Percentiles rank a stretch among this genome's conserved stretches.
phyloP scores from a whole-genome alignment of 805 yeast species.

The Cyberlindnera samutprakarnensis region DNA sequence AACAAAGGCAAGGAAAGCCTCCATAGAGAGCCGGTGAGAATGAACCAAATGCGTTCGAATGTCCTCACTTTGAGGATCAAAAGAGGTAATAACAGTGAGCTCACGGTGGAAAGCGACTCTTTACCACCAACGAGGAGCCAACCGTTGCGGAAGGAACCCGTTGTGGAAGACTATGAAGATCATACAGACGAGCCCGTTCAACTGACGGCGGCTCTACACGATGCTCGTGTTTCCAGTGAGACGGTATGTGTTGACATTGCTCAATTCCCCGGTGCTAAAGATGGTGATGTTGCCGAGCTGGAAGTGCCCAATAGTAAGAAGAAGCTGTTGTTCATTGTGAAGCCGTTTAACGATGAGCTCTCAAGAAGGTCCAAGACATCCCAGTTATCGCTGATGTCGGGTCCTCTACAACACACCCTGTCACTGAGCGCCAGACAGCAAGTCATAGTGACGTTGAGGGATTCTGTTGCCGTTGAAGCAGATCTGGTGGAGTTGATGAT shows the following conservation, averaged over 20 bases:
- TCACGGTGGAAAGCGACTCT: slow-evolving; percentile 18
- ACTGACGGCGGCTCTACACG: slow-evolving; percentile 44
- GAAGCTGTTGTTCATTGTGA: slow-evolving; percentile 38
- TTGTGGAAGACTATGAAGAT: slow-evolving; percentile 1
- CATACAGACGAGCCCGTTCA: slow-evolving; percentile 13
- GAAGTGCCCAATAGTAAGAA: slow-evolving; percentile 27
- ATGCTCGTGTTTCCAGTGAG: slow-evolving; percentile 46
- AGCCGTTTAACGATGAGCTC: slow-evolving; percentile 25
- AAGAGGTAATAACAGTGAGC: slow-evolving; percentile 15
- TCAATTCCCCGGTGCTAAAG: slow-evolving; percentile 52
- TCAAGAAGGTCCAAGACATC: slow-evolving; percentile 24
- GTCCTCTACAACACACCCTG: slow-evolving; percentile 49
- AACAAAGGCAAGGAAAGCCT: too few relatives aligned
- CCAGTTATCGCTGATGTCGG: slow-evolving; percentile 51
- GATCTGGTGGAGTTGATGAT: slow-evolving; percentile 78
- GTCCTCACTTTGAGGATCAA: slow-evolving; percentile 23
- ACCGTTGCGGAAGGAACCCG: too few relatives aligned
- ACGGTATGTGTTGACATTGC: slow-evolving; percentile 57
- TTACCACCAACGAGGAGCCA: slow-evolving; percentile 1
- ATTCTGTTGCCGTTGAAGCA: slow-evolving; percentile 47
- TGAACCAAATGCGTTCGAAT: slow-evolving; percentile 19
- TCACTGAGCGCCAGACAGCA: slow-evolving; percentile 62
- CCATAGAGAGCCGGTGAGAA: too few relatives aligned
- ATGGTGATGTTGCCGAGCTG: slow-evolving; percentile 75
- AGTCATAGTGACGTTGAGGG: slow-evolving; percentile 48